phyloP scores from a whole-genome alignment of 1,284 basidiomycete genomes.

The Apiotrichum sp. region DNA sequence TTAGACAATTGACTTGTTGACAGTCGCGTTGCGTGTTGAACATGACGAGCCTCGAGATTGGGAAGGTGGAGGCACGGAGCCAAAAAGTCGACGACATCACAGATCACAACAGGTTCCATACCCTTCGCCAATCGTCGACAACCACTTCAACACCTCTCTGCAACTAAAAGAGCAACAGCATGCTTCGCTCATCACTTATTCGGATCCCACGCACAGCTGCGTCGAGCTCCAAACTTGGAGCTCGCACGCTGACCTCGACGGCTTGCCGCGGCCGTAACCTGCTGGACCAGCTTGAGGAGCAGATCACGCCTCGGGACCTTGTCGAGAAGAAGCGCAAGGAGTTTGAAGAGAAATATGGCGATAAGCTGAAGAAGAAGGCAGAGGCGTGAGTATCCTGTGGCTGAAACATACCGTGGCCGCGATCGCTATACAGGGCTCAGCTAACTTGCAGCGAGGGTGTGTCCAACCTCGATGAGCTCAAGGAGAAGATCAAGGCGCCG shows the following conservation, averaged over 20 bases:
- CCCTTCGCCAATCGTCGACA: not conserved
- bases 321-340: conserved; percentile 41
- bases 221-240: conserved; percentile 15
- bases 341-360: conserved; percentile 45
- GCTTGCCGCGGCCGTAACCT: conserved; percentile 21
- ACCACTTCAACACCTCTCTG: not conserved
- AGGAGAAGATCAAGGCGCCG: conserved; percentile 38
- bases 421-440: too few species aligned
- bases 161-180: not conserved
- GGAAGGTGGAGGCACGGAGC: not conserved
- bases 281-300: conserved; percentile 30
- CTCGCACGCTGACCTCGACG: not conserved
- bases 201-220: conserved; percentile 8
- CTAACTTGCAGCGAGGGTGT: conserved; percentile 34
- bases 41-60: not conserved
- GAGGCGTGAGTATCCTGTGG: conserved; percentile 42
- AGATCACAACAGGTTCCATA: too few species aligned
- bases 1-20: too few species aligned
- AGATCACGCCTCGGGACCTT: conserved; percentile 38
- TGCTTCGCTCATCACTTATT: conserved; percentile 6
- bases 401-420: too few species aligned
- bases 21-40: too few species aligned
- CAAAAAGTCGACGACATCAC: not conserved
- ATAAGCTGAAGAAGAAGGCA: conserved; percentile 42
- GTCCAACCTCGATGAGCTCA: conserved; percentile 41